These are phyloP conservation scores for Chenopodium formosanum DNA, from an alignment of 148 eudicot species.

Conservation along the genomic window DNA sequence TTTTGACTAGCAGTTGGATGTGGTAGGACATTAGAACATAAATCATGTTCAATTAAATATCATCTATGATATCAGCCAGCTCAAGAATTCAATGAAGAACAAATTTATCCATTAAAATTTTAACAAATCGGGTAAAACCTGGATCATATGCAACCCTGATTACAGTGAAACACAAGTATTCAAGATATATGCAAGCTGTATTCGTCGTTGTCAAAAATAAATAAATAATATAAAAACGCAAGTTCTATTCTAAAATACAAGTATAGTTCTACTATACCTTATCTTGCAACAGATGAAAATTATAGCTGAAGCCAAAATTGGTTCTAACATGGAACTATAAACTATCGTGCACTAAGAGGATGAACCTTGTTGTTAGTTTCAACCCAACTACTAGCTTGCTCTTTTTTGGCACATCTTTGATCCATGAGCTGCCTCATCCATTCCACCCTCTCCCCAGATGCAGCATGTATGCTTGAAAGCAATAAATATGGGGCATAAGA, in stretches of 20 bases:
- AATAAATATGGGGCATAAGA: constrained; percentile 55
- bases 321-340: no score
- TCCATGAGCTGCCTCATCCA: no score
- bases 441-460: no score
- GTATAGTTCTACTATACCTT: constrained; percentile 5
- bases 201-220: no score
- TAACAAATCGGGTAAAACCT: not conserved
- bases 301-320: constrained; percentile 7
- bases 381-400: no score
- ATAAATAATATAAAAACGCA: no score
- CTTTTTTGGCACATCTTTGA: no score
- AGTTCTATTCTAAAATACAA: not conserved
- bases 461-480: no score
- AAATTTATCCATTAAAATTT: not conserved
- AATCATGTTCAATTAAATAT: not conserved
- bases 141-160: not conserved
- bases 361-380: no score
- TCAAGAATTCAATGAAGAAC: constrained; percentile 2
- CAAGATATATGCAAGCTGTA: not conserved
- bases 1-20: not conserved
- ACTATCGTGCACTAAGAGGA: no score
- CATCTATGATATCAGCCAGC: not conserved
- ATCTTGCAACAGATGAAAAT: constrained; percentile 5
- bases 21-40: not conserved
- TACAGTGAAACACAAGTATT: constrained; percentile 7